Conservation (phyloP, 176 grass and related monocot genomes). For the barley (Hordeum vulgare) region DNA sequence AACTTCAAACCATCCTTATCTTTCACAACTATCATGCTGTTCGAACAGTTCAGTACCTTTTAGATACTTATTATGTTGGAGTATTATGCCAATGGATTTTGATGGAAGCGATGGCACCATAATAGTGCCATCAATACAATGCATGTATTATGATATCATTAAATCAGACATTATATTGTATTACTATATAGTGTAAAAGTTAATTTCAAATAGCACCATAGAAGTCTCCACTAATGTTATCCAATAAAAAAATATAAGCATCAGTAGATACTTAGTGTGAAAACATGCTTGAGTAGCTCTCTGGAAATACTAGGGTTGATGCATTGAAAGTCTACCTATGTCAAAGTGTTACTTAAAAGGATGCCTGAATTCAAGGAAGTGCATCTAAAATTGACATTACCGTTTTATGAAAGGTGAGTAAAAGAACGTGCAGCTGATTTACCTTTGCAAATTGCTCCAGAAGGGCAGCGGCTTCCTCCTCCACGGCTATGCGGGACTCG, state of each 20-base stretch:
- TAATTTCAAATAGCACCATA: neutral
- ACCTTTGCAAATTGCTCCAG: conserved; percentile 74
- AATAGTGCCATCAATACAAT: neutral
- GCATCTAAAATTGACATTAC: neutral
- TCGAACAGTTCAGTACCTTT: neutral
- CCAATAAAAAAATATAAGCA: conserved; percentile 1
- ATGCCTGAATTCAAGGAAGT: neutral
- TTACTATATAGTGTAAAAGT: neutral
- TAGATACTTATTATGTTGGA: neutral
- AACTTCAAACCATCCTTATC: neutral
- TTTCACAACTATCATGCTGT: neutral
- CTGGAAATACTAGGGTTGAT: neutral
- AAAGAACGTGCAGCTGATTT: neutral
- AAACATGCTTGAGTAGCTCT: conserved; percentile 1
- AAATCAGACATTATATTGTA: neutral
- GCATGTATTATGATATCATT: neutral
- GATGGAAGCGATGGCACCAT: neutral
- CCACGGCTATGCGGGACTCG: conserved; percentile 44
- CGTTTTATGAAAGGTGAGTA: neutral
- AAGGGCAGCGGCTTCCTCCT: conserved; percentile 65
- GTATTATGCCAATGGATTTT: neutral
- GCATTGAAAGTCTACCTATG: neutral
- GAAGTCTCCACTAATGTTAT: neutral
- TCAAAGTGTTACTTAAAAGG: neutral
- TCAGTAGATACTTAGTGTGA: neutral